phyloP scores from a whole-genome alignment of 352 stramenopile genomes.

The Globisporangium irregulare region DNA sequence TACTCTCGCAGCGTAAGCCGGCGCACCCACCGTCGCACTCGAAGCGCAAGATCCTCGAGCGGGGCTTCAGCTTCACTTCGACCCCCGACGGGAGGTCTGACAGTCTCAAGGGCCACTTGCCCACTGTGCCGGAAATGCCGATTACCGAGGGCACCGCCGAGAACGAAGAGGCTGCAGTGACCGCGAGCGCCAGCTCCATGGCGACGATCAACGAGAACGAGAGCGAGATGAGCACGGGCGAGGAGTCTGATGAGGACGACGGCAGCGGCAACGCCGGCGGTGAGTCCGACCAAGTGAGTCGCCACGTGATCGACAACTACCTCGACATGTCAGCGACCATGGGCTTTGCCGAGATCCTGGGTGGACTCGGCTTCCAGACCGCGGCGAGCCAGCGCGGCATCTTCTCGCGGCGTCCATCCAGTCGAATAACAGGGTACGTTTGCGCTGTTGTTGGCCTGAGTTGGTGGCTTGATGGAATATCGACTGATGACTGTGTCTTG shows the following conservation, averaged over 20 bases:
- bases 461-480: neutral
- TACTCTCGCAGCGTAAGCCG: conserved; percentile 75
- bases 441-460: neutral
- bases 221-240: conserved; percentile 32
- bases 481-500: neutral
- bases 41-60: conserved; percentile 56
- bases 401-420: conserved; percentile 54
- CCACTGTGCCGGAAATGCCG: conserved; percentile 24
- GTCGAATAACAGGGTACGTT: conserved; percentile 29
- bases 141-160: conserved; percentile 13
- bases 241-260: conserved; percentile 38
- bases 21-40: conserved; percentile 29
- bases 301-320: conserved; percentile 83
- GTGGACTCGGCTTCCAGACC: conserved; percentile 53
- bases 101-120: conserved; percentile 13
- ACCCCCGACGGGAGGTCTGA: conserved; percentile 31
- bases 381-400: conserved; percentile 40
- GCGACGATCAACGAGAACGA: conserved; percentile 34
- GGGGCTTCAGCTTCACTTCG: conserved; percentile 65
- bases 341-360: conserved; percentile 64
- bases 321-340: conserved; percentile 80
- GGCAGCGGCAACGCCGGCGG: conserved; percentile 14
- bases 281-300: conserved; percentile 51
- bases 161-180: conserved; percentile 8
- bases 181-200: conserved; percentile 18